Conservation (phyloP, 208 protist genomes). For the Trypanosoma cruzi region DNA sequence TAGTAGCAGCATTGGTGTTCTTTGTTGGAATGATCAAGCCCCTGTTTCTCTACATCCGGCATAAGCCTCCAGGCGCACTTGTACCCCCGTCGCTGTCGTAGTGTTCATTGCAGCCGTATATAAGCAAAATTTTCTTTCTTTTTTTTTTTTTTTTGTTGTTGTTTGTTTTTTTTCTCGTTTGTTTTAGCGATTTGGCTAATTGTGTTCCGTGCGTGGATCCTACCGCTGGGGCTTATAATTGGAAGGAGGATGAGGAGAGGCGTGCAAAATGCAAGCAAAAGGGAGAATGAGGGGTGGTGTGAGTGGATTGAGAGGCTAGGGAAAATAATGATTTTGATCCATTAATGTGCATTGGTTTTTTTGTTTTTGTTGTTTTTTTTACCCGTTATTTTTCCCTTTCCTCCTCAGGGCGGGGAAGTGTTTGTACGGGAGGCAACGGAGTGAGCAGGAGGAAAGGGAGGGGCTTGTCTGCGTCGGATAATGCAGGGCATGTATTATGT, state of each 20-base stretch:
- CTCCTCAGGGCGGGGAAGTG: too few relatives aligned
- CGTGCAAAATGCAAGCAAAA: background rate
- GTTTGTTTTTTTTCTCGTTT: background rate
- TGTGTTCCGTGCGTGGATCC: background rate
- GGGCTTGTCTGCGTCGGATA: background rate
- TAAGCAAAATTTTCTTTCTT: background rate
- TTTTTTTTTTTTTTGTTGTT: slow-evolving; percentile 15
- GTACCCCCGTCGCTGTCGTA: slow-evolving; percentile 33
- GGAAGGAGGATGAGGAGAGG: background rate
- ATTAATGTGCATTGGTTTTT: background rate
- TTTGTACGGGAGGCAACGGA: background rate
- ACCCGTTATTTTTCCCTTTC: background rate
- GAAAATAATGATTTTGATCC: background rate
- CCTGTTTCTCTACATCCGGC: slow-evolving; percentile 50
- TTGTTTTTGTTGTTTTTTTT: background rate
- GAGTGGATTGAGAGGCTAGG: background rate
- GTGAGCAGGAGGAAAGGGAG: background rate
- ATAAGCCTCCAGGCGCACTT: slow-evolving; percentile 61
- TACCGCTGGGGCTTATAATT: background rate
- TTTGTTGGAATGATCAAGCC: slow-evolving; percentile 41
- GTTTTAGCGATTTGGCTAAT: background rate
- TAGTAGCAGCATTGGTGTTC: slow-evolving; percentile 50
- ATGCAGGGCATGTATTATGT: background rate
- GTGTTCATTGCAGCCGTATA: background rate
- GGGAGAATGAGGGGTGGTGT: background rate